Evolutionary conservation across 169 alveolate species (phyloP).

Genomic region (Plasmodium malariae): DNA sequence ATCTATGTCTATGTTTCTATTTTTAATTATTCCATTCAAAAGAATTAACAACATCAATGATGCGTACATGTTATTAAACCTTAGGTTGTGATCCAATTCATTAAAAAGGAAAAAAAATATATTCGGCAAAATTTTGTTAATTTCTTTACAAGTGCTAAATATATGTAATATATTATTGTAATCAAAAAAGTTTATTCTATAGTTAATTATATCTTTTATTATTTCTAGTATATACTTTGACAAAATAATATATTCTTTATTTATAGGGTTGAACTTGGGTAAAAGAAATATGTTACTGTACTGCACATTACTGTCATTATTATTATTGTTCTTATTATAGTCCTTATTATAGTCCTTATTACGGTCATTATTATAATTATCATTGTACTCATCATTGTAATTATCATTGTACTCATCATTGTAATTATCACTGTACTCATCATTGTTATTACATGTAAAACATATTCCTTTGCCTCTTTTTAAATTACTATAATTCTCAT

Average conservation of each 20-base stretch:
- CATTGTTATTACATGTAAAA: background rate
- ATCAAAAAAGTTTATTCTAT: conserved; percentile 59
- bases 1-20: conserved; percentile 50
- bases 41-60: conserved; percentile 60
- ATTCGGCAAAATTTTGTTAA: conserved; percentile 39
- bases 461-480: background rate
- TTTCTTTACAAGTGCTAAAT: conserved; percentile 61
- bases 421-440: too few relatives aligned
- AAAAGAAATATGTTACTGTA: conserved; percentile 40
- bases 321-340: background rate
- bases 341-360: too few relatives aligned
- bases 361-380: background rate
- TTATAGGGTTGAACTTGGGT: conserved; percentile 54
- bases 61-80: conserved; percentile 59
- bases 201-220: conserved; percentile 69
- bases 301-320: background rate
- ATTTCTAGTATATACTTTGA: conserved; percentile 59
- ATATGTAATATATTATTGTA: conserved; percentile 67
- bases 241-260: conserved; percentile 62
- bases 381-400: background rate
- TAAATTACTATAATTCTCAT: background rate
- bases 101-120: conserved; percentile 68
- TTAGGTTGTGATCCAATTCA: conserved; percentile 68
- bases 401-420: background rate
- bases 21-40: conserved; percentile 46